Evolutionary conservation across 805 yeast species (phyloP), one percentile per base, ranked within the genome.

Genomic region (Priceomyces fermenticarens): DNA sequence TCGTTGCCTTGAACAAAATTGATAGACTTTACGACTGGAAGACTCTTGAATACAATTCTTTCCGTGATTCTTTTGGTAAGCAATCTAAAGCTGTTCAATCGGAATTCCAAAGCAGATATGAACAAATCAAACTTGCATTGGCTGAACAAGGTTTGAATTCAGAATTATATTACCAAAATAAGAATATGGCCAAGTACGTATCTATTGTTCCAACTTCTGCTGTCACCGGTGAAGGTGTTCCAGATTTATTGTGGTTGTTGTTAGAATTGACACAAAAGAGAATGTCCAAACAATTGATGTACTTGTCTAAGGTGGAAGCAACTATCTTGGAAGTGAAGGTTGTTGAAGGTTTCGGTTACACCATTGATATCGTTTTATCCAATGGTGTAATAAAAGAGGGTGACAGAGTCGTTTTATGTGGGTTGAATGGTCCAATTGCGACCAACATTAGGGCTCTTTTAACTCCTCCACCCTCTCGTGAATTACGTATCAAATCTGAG

Each of bases 221-320:
- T 41, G 95, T 90, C 34, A 90, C 97, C 10, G 99, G 99, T 65
- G 99, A 93, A 72, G 99, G 99, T 86, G 95, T 93, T 55, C 99
- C 99, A 38, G 99, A 93, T 80, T 77, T 93, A 72, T 80, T 93
- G 60, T 89, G 97, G 91, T 78, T 93, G 65, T 74, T 93, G 60
- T 77, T 93, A 55, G 98, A 93, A 68, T 79, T 93, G 57, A 93
- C 99, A 11, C 98, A 93, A 72, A 86, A 88, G 82, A 85, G 99
- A 74, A 93, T 93, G 99, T 87, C 97, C 50, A 90, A 90, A 67
- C 97, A 91, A 75, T 83, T 93, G 71, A 91, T 88, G 91, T 93
- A 93, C 74, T 73, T 93, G 51, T 83, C 97, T 28, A 81, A 85
- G 62, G 83, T 93, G 45, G 98, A 90, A 69, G 98, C 99, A 41